Evolutionary conservation across 2,329 filamentous ascomycete species (phyloP).

Genomic region (Coleophoma crateriformis): DNA sequence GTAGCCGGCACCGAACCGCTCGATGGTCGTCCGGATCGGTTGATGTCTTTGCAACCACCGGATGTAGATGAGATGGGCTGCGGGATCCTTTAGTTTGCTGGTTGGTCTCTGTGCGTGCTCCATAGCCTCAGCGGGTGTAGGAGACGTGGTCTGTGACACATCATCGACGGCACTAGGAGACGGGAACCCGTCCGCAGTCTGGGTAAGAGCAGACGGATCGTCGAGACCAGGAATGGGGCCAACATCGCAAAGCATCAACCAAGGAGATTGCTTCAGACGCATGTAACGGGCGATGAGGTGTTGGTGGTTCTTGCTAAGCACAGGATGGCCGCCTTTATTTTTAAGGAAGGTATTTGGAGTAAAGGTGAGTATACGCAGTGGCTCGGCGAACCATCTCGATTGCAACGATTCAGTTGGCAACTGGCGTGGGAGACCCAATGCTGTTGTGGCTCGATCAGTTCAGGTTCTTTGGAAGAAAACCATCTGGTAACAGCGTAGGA

Average conservation of each 20-base stretch:
- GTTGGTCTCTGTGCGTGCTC: slow-evolving; percentile 31
- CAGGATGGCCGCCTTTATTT: slow-evolving; percentile 57
- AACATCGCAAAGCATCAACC: slow-evolving; percentile 57
- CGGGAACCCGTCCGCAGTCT: slow-evolving; percentile 24
- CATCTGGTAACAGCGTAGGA: slow-evolving; percentile 6
- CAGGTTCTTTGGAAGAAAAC: not conserved
- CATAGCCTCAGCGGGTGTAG: slow-evolving; percentile 61
- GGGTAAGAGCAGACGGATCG: slow-evolving; percentile 20
- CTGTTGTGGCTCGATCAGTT: slow-evolving; percentile 19
- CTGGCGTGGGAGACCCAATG: slow-evolving; percentile 48
- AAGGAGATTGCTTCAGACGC: slow-evolving; percentile 57
- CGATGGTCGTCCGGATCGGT: slow-evolving; percentile 55
- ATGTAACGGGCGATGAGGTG: slow-evolving; percentile 56
- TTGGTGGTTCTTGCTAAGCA: slow-evolving; percentile 57
- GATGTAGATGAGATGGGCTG: slow-evolving; percentile 73
- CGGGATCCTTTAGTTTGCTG: slow-evolving; percentile 44
- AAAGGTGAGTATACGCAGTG: slow-evolving; percentile 56
- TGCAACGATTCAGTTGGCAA: slow-evolving; percentile 57
- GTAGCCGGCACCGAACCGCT: slow-evolving; percentile 67
- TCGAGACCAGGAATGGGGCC: slow-evolving; percentile 40
- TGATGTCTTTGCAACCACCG: slow-evolving; percentile 81
- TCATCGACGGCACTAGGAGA: slow-evolving; percentile 36
- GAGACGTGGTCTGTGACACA: slow-evolving; percentile 42
- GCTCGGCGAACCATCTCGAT: slow-evolving; percentile 65
- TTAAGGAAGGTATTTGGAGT: slow-evolving; percentile 47